These are phyloP conservation scores for Cucurbita moschata DNA, from an alignment of 306 rosid species.

Conservation along the genomic window DNA sequence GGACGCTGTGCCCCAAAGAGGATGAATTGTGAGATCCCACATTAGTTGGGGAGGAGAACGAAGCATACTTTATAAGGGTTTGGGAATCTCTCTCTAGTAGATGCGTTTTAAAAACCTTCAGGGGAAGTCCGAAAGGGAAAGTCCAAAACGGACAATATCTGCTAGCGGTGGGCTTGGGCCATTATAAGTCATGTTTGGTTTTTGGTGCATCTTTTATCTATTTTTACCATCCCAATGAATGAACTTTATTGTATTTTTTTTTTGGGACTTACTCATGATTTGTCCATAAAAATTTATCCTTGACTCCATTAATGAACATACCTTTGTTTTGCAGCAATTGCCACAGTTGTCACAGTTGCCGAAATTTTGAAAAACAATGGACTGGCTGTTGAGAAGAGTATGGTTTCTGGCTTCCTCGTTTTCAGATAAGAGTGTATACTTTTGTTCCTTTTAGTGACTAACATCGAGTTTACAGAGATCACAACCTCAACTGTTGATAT, in stretches of 20 bases:
- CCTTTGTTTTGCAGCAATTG: slow-evolving; percentile 26
- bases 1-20: too few relatives aligned
- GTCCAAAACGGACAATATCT: too few relatives aligned
- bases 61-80: too few relatives aligned
- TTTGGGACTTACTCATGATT: too few relatives aligned
- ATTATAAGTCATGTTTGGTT: too few relatives aligned
- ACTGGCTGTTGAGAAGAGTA: slow-evolving; percentile 33
- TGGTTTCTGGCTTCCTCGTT: not conserved
- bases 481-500: slow-evolving; percentile 36
- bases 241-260: not conserved
- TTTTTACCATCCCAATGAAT: not conserved
- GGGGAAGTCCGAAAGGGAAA: too few relatives aligned
- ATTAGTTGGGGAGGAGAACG: too few relatives aligned
- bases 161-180: too few relatives aligned
- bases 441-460: not conserved
- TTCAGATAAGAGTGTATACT: not conserved
- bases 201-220: not conserved
- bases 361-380: slow-evolving; percentile 39
- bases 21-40: too few relatives aligned
- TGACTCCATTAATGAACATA: not conserved
- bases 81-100: too few relatives aligned
- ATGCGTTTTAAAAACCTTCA: too few relatives aligned
- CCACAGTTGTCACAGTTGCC: slow-evolving; percentile 33
- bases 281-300: too few relatives aligned
- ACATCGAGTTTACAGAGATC: slow-evolving; percentile 15